Percentiles rank a stretch among this genome's conserved stretches.
These are phyloP conservation scores for Alopecurus myosuroides DNA, from an alignment of 176 grass and related monocot genomes.

Conservation along the genomic window DNA sequence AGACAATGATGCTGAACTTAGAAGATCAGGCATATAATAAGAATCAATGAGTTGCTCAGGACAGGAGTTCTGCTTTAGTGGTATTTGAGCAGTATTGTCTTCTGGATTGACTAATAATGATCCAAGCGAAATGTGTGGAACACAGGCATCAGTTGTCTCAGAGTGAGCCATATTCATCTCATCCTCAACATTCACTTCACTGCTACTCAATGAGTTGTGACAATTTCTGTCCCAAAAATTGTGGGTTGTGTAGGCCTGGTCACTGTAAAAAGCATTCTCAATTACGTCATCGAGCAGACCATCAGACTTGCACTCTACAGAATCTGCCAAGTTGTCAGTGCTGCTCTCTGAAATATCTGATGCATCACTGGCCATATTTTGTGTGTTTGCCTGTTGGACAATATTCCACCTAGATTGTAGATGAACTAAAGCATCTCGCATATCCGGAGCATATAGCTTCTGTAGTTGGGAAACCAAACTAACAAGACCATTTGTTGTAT, in stretches of 20 bases:
- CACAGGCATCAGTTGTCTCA: neutral
- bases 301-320: slow-evolving; percentile 37
- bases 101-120: slow-evolving; percentile 31
- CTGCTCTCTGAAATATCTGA: slow-evolving; percentile 45
- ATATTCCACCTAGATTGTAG: slow-evolving; percentile 99
- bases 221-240: slow-evolving; percentile 23
- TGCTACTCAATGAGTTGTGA: slow-evolving; percentile 35
- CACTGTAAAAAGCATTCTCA: slow-evolving; percentile 73
- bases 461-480: slow-evolving; percentile 72
- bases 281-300: slow-evolving; percentile 92
- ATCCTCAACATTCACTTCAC: slow-evolving; percentile 45
- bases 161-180: slow-evolving; percentile 6
- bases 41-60: slow-evolving; percentile 69
- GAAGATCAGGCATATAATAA: slow-evolving; percentile 62
- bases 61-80: slow-evolving; percentile 23
- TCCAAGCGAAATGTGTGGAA: slow-evolving; percentile 12
- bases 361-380: slow-evolving; percentile 29
- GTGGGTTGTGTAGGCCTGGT: slow-evolving; percentile 10
- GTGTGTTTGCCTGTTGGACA: slow-evolving; percentile 51
- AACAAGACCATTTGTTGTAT: slow-evolving; percentile 74
- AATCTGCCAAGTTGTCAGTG: slow-evolving; percentile 33
- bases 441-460: slow-evolving; percentile 86
- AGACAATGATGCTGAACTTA: slow-evolving; percentile 28
- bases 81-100: slow-evolving; percentile 11
- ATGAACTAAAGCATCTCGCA: slow-evolving; percentile 79